These are phyloP conservation scores for Cystofilobasidium macerans DNA, from an alignment of 768 basidiomycete species.

Conservation along the genomic window DNA sequence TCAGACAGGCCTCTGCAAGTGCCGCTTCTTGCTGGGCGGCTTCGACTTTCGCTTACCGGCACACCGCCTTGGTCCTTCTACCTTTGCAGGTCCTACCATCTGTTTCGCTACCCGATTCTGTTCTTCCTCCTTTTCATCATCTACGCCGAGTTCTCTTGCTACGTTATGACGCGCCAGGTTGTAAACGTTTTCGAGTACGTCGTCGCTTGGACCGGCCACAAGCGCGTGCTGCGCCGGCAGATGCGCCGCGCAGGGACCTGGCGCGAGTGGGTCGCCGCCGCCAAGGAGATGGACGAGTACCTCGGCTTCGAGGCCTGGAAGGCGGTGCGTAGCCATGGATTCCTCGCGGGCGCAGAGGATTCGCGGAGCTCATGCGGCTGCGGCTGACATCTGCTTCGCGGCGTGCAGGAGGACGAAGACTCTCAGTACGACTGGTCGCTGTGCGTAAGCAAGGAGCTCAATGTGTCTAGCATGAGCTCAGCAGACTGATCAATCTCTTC, in stretches of 20 bases:
- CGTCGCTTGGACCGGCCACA: slow-evolving; percentile 40
- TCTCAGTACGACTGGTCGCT: slow-evolving; percentile 84
- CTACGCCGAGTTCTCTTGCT: slow-evolving; percentile 59
- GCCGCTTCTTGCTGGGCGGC: too few species aligned
- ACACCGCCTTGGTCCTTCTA: not conserved
- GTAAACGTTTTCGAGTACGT: slow-evolving; percentile 93
- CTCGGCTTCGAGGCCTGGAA: slow-evolving; percentile 88
- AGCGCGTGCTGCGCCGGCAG: slow-evolving; percentile 54
- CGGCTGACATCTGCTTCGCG: not conserved
- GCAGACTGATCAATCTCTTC: not conserved
- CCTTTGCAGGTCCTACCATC: slow-evolving; percentile 1
- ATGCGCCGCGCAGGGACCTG: slow-evolving; percentile 66
- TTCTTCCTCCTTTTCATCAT: slow-evolving; percentile 70
- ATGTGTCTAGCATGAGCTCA: not conserved
- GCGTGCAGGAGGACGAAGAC: slow-evolving; percentile 54
- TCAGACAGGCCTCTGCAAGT: too few species aligned
- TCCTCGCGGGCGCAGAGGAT: too few species aligned
- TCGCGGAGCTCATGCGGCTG: not conserved
- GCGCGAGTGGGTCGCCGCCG: slow-evolving; percentile 81
- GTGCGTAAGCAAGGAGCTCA: slow-evolving; percentile 29
- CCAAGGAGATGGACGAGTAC: slow-evolving; percentile 64
- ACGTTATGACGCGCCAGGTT: slow-evolving; percentile 76
- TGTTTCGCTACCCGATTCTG: slow-evolving; percentile 17
- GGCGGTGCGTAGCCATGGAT: slow-evolving; percentile 32
- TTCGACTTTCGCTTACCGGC: too few species aligned